A percentile compares a stretch with the other conserved stretches of the same genome.
Evolutionary conservation across 208 protist species (phyloP).

Genomic region (Trypanosoma boissoni): DNA sequence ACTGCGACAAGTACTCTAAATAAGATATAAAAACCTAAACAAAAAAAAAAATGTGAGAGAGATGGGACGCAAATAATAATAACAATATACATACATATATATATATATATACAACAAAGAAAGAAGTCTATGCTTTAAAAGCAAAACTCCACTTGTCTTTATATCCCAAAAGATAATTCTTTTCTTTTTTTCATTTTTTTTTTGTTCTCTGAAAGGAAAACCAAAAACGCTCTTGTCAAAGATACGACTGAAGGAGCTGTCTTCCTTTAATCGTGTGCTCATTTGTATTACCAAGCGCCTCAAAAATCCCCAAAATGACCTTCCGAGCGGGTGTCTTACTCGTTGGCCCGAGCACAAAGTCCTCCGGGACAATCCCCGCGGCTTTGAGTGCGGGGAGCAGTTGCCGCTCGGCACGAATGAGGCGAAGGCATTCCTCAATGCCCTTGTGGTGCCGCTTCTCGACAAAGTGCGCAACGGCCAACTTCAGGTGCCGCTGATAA

Average conservation of each 20-base stretch:
- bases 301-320: conserved; percentile 64
- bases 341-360: conserved; percentile 44
- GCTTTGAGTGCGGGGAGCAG: conserved; percentile 71
- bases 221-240: no score
- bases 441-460: conserved; percentile 57
- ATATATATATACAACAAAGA: background rate
- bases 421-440: conserved; percentile 69
- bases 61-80: conserved; percentile 22
- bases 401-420: conserved; percentile 78
- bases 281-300: conserved; percentile 61
- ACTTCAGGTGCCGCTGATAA: conserved; percentile 70
- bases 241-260: conserved; percentile 68
- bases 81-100: background rate
- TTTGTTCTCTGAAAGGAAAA: no score
- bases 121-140: no score
- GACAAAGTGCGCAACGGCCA: conserved; percentile 67
- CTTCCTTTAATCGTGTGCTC: conserved; percentile 65
- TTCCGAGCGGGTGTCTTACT: conserved; percentile 65
- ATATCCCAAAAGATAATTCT: no score
- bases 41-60: conserved; percentile 21
- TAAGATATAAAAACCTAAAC: conserved; percentile 9
- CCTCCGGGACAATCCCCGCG: conserved; percentile 40
- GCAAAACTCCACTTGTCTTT: no score
- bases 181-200: background rate
- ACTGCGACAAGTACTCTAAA: background rate